Conservation (phyloP, 1,139 yeast genomes). For the Suhomyces maxii region DNA sequence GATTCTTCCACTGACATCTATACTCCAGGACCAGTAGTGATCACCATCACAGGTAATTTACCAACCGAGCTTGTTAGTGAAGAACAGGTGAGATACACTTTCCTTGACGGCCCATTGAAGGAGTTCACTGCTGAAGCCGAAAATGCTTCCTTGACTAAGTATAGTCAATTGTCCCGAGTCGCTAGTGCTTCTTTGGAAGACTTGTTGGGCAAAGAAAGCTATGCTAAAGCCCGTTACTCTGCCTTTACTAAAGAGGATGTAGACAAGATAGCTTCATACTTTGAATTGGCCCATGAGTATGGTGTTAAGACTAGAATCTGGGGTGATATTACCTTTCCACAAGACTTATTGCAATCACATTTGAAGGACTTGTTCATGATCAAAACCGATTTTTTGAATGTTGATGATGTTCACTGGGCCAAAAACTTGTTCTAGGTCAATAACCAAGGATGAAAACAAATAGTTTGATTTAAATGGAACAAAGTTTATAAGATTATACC, state of each 20-base stretch:
- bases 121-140: constrained; percentile 17
- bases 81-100: constrained; percentile 33
- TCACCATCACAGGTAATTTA: constrained; percentile 44
- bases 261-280: constrained; percentile 18
- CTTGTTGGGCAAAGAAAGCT: constrained; percentile 28
- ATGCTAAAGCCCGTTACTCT: constrained; percentile 11
- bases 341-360: constrained; percentile 28
- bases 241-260: constrained; percentile 25
- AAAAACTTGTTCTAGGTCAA: constrained; percentile 12
- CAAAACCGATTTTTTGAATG: constrained; percentile 43
- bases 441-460: background rate
- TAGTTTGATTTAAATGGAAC: too few species aligned
- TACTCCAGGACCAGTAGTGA: constrained; percentile 37
- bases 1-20: constrained; percentile 24
- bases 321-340: constrained; percentile 48
- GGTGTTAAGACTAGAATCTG: constrained; percentile 43
- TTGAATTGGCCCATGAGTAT: constrained; percentile 36
- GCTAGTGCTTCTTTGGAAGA: constrained; percentile 38
- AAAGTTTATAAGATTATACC: too few species aligned
- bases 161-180: constrained; percentile 30
- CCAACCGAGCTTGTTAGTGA: constrained; percentile 30
- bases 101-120: constrained; percentile 40
- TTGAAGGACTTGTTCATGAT: constrained; percentile 25
- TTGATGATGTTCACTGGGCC: constrained; percentile 36
- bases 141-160: constrained; percentile 17